Evolutionary conservation across 257 asterid species (phyloP), one percentile per base, ranked within the genome.

Genomic region (Lycium ferocissimum): DNA sequence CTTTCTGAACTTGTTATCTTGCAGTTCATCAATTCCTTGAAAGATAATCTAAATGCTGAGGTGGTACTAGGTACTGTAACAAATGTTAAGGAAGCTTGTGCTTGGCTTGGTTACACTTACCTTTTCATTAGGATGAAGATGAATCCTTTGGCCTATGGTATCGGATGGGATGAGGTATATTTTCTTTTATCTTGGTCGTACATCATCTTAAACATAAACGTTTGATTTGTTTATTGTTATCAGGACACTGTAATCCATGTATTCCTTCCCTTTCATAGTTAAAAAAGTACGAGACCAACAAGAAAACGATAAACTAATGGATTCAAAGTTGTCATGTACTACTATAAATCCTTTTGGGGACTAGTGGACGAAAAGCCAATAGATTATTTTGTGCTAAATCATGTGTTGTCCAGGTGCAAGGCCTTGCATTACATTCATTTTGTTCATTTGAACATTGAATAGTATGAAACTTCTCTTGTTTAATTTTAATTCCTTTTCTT

Each of bases 21-120:
- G 88, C 95, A 96, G 99, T 96, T 96, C 84, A 96, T 96, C 88
- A 95, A 86, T 86, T 95, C 99, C 62, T 89, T 96, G 94, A 96
- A 95, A 88, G 98, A 96, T 89, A 96, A 96, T 90, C 87, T 96
- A 83, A 96, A 96, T 89, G 99, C 99, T 22, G 99, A 96, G 94
- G 99, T 96, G 91, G 98, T 97, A 88, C 91, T 95, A 86, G 99
- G 99, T 84, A 96, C 99, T 70, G 98, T 96, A 88, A 95, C 99
- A 84, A 96, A 96, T 89, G 97, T 96, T 62, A 96, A 96, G 94
- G 99, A 96, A 91, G 99, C 99, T 86, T 96, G 99, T 91, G 98
- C 98, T 78, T 96, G 99, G 99, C 95, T 96, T 79, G 98, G 99
- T 54, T 96, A 96, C 85, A 96, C 99, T 47, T 96, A 96, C 88